Conservation (phyloP, 306 rosid genomes). For the Dalbergia cultrata region DNA sequence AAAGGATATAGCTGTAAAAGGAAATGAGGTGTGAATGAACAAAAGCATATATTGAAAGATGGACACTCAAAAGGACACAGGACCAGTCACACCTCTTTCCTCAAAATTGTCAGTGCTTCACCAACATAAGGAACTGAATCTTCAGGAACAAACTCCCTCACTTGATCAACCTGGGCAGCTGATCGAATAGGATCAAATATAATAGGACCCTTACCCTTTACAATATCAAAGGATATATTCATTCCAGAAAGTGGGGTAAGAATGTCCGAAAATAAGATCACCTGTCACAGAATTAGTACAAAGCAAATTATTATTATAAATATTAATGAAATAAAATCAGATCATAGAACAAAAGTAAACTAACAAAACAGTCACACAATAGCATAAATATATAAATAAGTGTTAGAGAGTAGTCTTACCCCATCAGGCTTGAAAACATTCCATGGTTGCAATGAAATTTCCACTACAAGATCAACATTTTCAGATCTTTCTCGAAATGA, state of each 20-base stretch:
- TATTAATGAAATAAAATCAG: conserved; percentile 11
- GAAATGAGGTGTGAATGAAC: conserved; percentile 10
- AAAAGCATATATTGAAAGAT: not conserved
- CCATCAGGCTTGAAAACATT: conserved; percentile 89
- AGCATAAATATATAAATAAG: not conserved
- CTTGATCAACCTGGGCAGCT: conserved; percentile 74
- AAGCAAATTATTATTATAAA: not conserved
- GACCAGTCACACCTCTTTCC: conserved; percentile 68
- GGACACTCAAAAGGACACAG: conserved; percentile 27
- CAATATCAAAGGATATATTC: conserved; percentile 98
- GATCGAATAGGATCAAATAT: conserved; percentile 76
- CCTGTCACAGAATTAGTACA: conserved; percentile 61
- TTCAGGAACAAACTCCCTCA: conserved; percentile 92
- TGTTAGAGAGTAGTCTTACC: conserved; percentile 53
- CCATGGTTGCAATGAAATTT: conserved; percentile 91
- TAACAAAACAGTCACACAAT: not conserved
- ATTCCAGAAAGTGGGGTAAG: conserved; percentile 98
- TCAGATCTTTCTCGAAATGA: conserved; percentile 85
- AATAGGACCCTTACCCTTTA: conserved; percentile 96
- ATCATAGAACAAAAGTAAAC: not conserved
- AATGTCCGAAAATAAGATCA: conserved; percentile 95
- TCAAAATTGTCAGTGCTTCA: conserved; percentile 78
- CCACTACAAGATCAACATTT: conserved; percentile 80
- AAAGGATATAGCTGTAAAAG: not conserved
- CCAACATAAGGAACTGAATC: conserved; percentile 98